These are phyloP conservation scores for Trichomonas tenax DNA, from an alignment of 208 protist genomes.

Conservation along the genomic window DNA sequence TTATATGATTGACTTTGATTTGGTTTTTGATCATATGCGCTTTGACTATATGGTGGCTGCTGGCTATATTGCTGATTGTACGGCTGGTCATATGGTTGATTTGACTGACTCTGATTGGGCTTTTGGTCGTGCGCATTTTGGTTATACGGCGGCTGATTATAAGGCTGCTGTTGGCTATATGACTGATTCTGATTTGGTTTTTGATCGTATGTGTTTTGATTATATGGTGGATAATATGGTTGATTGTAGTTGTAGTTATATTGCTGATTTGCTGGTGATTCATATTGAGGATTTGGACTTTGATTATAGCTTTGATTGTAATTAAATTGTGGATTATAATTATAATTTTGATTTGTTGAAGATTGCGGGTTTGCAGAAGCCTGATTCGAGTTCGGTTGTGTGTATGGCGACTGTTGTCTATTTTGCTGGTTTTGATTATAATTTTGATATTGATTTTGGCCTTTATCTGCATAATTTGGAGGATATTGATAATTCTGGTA, in stretches of 20 bases:
- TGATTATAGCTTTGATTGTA: neutral
- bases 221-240: too few species aligned
- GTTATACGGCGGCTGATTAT: neutral
- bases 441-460: neutral
- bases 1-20: neutral
- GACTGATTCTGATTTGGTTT: neutral
- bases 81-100: neutral
- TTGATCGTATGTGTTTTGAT: neutral
- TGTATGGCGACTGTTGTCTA: too few species aligned
- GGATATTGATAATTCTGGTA: neutral
- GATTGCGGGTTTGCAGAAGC: neutral
- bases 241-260: neutral
- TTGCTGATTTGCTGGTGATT: neutral
- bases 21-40: neutral
- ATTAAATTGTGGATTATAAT: neutral
- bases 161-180: neutral
- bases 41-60: neutral
- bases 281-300: neutral
- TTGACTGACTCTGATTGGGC: neutral
- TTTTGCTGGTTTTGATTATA: neutral
- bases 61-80: neutral
- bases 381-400: too few species aligned
- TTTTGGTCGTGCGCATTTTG: too few species aligned
- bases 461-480: neutral
- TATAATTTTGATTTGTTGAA: neutral